Percentiles rank a stretch among this genome's conserved stretches.
Conservation (phyloP, 257 asterid species). For the Parsonsia alboflavescens region DNA sequence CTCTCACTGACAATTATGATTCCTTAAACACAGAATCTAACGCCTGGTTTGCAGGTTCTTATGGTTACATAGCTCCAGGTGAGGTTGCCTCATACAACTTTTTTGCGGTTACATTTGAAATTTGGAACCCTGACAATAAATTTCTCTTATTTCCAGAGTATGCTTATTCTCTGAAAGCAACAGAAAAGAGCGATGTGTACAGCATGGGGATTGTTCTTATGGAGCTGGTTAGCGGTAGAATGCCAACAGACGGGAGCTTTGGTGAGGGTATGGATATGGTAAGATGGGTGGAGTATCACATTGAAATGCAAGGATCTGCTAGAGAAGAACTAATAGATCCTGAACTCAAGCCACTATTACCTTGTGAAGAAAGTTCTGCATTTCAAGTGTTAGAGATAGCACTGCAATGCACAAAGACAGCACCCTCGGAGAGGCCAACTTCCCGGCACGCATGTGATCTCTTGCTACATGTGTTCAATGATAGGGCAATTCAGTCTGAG, state of each 20-base stretch:
- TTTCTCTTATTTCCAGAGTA: slow-evolving; percentile 47
- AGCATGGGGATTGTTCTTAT: slow-evolving; percentile 95
- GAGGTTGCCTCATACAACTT: background rate
- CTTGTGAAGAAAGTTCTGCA: slow-evolving; percentile 50
- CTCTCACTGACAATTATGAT: slow-evolving; percentile 43
- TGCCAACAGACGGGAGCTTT: slow-evolving; percentile 78
- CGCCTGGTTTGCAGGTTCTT: slow-evolving; percentile 83
- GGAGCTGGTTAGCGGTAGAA: slow-evolving; percentile 85
- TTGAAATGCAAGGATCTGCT: slow-evolving; percentile 42
- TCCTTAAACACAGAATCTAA: slow-evolving; percentile 69
- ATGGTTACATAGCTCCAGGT: slow-evolving; percentile 98
- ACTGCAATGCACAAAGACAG: slow-evolving; percentile 76
- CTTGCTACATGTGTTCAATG: slow-evolving; percentile 48
- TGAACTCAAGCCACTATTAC: slow-evolving; percentile 50
- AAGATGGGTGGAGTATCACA: slow-evolving; percentile 66
- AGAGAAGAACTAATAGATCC: slow-evolving; percentile 65
- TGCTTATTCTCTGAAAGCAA: slow-evolving; percentile 77
- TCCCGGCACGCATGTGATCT: slow-evolving; percentile 63
- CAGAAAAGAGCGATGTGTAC: slow-evolving; percentile 86
- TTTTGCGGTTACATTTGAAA: background rate
- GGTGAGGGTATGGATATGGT: slow-evolving; percentile 74
- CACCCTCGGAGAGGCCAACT: slow-evolving; percentile 80
- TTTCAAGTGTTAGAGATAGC: slow-evolving; percentile 74
- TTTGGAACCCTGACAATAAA: background rate
- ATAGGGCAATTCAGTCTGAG: slow-evolving; percentile 38